Evolutionary conservation across 2,329 filamentous ascomycete genomes (phyloP), one percentile per base, ranked within the genome.

Genomic region (Apiospora pterosperma): DNA sequence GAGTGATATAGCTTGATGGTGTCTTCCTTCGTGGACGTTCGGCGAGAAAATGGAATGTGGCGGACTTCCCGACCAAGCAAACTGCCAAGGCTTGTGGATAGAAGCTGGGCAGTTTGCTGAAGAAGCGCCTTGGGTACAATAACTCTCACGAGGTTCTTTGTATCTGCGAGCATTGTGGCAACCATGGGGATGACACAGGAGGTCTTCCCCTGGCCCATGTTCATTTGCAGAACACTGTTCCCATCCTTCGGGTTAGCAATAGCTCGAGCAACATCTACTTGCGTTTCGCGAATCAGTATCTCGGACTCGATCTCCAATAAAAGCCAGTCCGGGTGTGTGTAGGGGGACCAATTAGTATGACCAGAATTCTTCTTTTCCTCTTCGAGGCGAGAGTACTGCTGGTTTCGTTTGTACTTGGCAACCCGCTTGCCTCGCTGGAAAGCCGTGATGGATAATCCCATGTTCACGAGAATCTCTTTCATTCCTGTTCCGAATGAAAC

Each of bases 241-340:
- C 77, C 76, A 0, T 84, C 85, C 0, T 69, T 63, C 0, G 89
- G 88, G 0, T 75, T 75, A 1, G 89, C 87, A 21, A 86, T 92
- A 0, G 86, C 85, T 1, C 77, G 68, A 0, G 89, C 88, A 7
- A 92, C 88, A 5, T 87, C 80, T 0, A 89, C 79, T 67, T 92
- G 89, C 3, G 85, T 83, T 0, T 80, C 77, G 0, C 90, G 83
- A 62, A 92, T 87, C 34, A 89, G 77, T 2, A 92, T 74, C 65
- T 90, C 82, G 0, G 83, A 80, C 62, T 92, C 90, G 16, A 92
- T 83, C 67, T 92, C 89, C 0, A 92, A 74, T 0, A 92, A 76
- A 0, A 92, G 72, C 85, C 88, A 91, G 69, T 92, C 89, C 0
- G 87, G 80, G 36, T 82, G 73, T 0, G 85, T 75, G 0, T 72